Evolutionary conservation across 805 yeast species (phyloP).

Genomic region (Tetrapisispora fleetii): DNA sequence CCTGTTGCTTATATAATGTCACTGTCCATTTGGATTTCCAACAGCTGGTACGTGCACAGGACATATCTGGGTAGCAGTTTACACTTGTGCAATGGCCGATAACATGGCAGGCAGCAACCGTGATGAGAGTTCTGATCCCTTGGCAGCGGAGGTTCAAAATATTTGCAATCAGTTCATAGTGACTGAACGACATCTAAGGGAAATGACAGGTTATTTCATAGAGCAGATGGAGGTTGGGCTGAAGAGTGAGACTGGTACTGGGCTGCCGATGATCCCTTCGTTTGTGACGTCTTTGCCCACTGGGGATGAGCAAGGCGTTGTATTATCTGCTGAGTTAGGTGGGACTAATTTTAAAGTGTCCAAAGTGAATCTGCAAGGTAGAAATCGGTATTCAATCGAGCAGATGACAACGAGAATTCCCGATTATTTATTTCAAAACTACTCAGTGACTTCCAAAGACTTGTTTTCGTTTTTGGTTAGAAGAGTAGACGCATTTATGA

Average conservation of each 20-base stretch:
- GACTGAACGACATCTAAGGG: constrained; percentile 17
- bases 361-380: constrained; percentile 67
- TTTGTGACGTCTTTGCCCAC: constrained; percentile 79
- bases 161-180: constrained; percentile 23
- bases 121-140: constrained; percentile 9
- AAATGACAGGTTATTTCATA: constrained; percentile 42
- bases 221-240: constrained; percentile 55
- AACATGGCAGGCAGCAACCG: neutral
- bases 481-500: constrained; percentile 54
- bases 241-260: constrained; percentile 27
- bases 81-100: neutral
- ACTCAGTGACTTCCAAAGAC: constrained; percentile 41
- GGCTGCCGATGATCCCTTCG: constrained; percentile 88
- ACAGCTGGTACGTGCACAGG: too few species aligned
- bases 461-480: constrained; percentile 68
- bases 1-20: too few species aligned
- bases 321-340: constrained; percentile 87
- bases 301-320: constrained; percentile 76
- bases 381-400: constrained; percentile 61
- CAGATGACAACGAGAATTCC: constrained; percentile 80
- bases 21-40: too few species aligned
- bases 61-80: too few species aligned
- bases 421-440: constrained; percentile 55
- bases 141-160: constrained; percentile 20
- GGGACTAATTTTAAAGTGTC: constrained; percentile 96